Percentiles rank a stretch among this genome's conserved stretches.
Conservation (phyloP, 306 rosid species). For the Arachis stenosperma region DNA sequence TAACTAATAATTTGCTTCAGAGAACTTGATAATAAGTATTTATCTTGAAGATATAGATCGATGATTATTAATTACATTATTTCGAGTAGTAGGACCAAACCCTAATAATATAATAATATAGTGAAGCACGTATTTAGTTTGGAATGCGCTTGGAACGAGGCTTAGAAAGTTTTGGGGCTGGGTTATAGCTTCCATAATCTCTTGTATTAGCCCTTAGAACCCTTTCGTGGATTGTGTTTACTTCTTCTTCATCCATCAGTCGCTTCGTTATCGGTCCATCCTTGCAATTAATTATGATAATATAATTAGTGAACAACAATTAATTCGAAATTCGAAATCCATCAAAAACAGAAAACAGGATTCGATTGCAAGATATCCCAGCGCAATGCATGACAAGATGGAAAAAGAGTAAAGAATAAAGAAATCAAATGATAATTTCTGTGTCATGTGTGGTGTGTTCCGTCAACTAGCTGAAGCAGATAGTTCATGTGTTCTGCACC, state of each 20-base stretch:
- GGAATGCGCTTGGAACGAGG: conserved; percentile 85
- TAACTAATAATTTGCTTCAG: too few relatives aligned
- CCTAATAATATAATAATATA: not conserved
- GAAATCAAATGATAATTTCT: not conserved
- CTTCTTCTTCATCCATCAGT: conserved; percentile 35
- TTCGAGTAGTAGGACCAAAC: too few relatives aligned
- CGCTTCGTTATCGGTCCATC: conserved; percentile 14
- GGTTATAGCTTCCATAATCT: conserved; percentile 78
- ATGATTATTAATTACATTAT: too few relatives aligned
- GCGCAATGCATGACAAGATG: not conserved
- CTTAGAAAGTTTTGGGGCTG: conserved; percentile 66
- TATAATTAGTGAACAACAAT: not conserved
- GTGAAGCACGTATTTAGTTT: conserved; percentile 41
- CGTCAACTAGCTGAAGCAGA: not conserved
- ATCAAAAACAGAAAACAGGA: not conserved
- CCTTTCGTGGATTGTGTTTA: conserved; percentile 56
- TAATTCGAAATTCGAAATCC: not conserved
- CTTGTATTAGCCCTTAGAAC: conserved; percentile 55
- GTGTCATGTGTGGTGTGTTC: not conserved
- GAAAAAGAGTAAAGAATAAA: not conserved
- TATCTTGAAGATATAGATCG: too few relatives aligned
- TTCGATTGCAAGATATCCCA: not conserved
- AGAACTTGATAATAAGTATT: too few relatives aligned
- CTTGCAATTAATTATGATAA: not conserved
- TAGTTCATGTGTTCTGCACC: too few relatives aligned